Percentiles rank a stretch among this genome's conserved stretches.
phyloP scores from a whole-genome alignment of 1,284 basidiomycete genomes.

The Tetrapyrgos nigripes region DNA sequence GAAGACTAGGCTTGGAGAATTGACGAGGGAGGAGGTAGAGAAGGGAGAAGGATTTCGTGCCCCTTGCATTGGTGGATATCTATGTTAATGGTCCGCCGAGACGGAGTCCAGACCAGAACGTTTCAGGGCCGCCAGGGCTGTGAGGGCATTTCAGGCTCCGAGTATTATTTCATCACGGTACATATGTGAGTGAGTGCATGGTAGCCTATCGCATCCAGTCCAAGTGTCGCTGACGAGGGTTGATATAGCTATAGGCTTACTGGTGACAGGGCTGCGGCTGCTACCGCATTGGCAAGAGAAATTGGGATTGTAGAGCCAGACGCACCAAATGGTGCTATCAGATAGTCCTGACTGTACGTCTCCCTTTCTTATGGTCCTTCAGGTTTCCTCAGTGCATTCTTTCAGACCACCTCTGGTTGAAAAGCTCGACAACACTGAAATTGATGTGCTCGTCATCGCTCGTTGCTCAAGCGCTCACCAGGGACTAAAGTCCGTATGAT shows the following conservation, averaged over 20 bases:
- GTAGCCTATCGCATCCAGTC: conserved; percentile 17
- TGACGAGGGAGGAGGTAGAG: conserved; percentile 54
- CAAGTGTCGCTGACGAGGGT: background rate
- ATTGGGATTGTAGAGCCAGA: conserved; percentile 71
- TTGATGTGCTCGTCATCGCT: conserved; percentile 49
- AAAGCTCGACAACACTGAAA: conserved; percentile 63
- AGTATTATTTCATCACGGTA: conserved; percentile 74
- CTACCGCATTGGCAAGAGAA: conserved; percentile 65
- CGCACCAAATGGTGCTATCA: conserved; percentile 67
- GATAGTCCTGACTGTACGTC: conserved; percentile 40
- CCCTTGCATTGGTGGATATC: conserved; percentile 71
- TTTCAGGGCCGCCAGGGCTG: too few relatives aligned
- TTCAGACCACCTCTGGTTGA: conserved; percentile 60
- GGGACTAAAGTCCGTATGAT: conserved; percentile 63
- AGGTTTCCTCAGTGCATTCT: conserved; percentile 1
- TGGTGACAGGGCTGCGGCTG: conserved; percentile 76
- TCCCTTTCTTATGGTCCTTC: background rate
- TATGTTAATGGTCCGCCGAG: conserved; percentile 78
- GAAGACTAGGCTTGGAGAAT: background rate
- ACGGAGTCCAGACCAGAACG: conserved; percentile 66
- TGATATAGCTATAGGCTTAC: conserved; percentile 4
- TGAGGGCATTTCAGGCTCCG: conserved; percentile 65
- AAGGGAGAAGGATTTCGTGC: conserved; percentile 61
- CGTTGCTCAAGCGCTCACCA: conserved; percentile 47
- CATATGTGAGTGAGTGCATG: conserved; percentile 54